Base-by-base conservation (phyloP, 179 eudicot species). In the Beta corolliflora region DNA sequence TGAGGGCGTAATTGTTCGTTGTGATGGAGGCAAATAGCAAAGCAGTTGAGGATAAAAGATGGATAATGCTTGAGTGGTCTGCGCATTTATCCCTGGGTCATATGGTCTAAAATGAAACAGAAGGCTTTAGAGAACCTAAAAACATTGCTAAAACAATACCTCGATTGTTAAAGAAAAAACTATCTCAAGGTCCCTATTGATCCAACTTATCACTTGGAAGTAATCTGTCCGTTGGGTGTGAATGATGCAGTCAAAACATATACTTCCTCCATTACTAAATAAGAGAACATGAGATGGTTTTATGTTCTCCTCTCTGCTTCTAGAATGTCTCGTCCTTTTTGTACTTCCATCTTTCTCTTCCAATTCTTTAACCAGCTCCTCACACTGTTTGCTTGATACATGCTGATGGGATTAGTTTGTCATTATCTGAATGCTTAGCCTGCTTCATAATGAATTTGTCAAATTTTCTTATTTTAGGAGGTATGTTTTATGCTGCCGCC, bases 401-500 rank as follows among this genome's bases (percentile, higher is more conserved):
- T 46, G 55, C 69, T 76, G 31, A 70, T 36, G 19, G 13, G 9
- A 71, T 53, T 66, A 48, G 25, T 41, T 71, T 16, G 3, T 71
- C 56, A 16, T 55, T 54, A 45, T 73, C 29, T 5, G 45, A 55
- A 55, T 69, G 68, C 52, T 19, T 61, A 66, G 75, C 31, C 50
- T 50, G 3, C 75, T 44, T 79, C 73, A 7, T 73, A 18, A 73
- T 50, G 5, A 55, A 15, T 8, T 67, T 9, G 59, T 45, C 21
- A 5, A 50, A 29, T 82, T 56, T 83, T 23, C 14, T 21, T 66
- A 44, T 83, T 91, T 77, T 79, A 96, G 99, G 98, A 96, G 77
- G 99, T 96, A 59, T 96, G 92, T 82, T 96, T 96, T 85, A 96
- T 96, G 99, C 90, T 96, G 82, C 93, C 99, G 41, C 93, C 97